Evolutionary conservation across 2,329 filamentous ascomycete species (phyloP).

Genomic region (Verticillium longisporum): DNA sequence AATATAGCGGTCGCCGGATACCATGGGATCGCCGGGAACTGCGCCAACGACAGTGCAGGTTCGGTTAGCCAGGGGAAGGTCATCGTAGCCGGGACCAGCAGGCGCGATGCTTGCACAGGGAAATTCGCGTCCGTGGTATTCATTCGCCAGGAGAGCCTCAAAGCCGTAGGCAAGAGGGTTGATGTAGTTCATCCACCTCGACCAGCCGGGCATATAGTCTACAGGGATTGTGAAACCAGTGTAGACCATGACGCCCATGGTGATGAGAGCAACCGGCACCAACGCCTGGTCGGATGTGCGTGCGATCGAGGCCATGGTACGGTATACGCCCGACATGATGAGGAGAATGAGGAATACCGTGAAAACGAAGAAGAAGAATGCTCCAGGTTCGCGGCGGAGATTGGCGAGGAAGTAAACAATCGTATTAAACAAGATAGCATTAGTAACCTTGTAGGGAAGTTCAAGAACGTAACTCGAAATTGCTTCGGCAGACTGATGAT

Average conservation of each 20-base stretch:
- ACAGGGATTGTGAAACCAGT: constrained; percentile 63
- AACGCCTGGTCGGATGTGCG: constrained; percentile 21
- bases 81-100: constrained; percentile 24
- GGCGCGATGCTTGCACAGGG: constrained; percentile 40
- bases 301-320: constrained; percentile 20
- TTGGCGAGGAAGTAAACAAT: constrained; percentile 62
- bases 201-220: constrained; percentile 71
- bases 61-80: constrained; percentile 28
- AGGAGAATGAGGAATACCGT: constrained; percentile 26
- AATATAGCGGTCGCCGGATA: constrained; percentile 39
- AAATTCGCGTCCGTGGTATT: constrained; percentile 64
- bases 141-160: constrained; percentile 75
- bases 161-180: constrained; percentile 77
- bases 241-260: constrained; percentile 60
- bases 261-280: constrained; percentile 52
- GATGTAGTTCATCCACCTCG: constrained; percentile 75
- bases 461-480: constrained; percentile 58
- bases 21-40: constrained; percentile 28
- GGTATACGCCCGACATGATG: constrained; percentile 21
- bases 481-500: constrained; percentile 41
- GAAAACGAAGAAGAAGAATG: constrained; percentile 54
- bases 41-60: constrained; percentile 39
- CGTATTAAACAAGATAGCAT: constrained; percentile 52
- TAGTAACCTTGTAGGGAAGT: constrained; percentile 53
- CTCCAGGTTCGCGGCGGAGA: constrained; percentile 47